Percentiles rank a stretch among this genome's conserved stretches.
phyloP scores from a whole-genome alignment of 106 monocot species.

The Platanthera guangdongensis region DNA sequence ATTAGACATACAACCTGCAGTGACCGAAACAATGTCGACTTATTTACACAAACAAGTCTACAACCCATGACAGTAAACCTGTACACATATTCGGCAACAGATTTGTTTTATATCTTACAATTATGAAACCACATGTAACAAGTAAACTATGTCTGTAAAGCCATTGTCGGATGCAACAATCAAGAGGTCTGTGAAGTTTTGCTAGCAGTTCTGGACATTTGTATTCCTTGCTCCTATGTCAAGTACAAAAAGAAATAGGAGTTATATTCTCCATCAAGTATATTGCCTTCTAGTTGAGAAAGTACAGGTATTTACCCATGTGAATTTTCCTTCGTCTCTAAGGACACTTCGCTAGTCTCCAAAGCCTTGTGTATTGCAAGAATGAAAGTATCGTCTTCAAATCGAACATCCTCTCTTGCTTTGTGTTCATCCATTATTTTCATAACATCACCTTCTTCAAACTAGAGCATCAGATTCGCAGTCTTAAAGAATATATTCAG shows the following conservation, averaged over 20 bases:
- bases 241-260: not conserved
- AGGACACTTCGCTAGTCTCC: conserved; percentile 28
- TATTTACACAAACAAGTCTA: not conserved
- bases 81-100: not conserved
- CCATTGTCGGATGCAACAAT: conserved; percentile 47
- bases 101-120: conserved; percentile 26
- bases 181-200: conserved; percentile 37
- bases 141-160: conserved; percentile 24
- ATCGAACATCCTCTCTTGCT: conserved; percentile 16
- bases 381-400: conserved; percentile 26
- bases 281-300: not conserved
- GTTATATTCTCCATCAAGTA: not conserved
- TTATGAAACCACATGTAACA: conserved; percentile 21
- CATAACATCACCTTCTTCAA: conserved; percentile 51
- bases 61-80: not conserved
- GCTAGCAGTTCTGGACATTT: conserved; percentile 63
- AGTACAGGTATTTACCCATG: conserved; percentile 33
- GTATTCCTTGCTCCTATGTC: conserved; percentile 39
- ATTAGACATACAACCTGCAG: conserved; percentile 33
- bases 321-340: conserved; percentile 38
- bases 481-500: not conserved
- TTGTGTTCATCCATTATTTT: conserved; percentile 47
- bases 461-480: conserved; percentile 33
- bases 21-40: not conserved
- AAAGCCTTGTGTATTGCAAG: conserved; percentile 43